Evolutionary conservation across 148 eudicot genomes (phyloP).

Genomic region (Cornus kousa): DNA sequence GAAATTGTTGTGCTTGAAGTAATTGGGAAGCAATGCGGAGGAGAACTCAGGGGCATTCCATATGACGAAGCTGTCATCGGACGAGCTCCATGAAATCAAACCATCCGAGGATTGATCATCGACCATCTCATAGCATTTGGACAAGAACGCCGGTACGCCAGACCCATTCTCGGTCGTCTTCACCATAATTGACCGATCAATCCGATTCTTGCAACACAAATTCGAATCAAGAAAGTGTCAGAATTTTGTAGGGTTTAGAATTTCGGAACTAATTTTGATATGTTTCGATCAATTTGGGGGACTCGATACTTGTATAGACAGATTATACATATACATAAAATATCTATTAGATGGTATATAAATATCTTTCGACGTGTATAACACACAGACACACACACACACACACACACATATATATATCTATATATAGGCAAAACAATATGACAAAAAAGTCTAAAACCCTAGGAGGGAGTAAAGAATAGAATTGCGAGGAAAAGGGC

Average conservation of each 20-base stretch:
- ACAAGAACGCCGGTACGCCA: constrained; percentile 46
- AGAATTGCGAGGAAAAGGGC: background rate
- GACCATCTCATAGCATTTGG: constrained; percentile 79
- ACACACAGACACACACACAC: background rate
- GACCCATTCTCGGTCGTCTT: constrained; percentile 37
- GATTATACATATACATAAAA: too few relatives aligned
- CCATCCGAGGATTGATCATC: constrained; percentile 52
- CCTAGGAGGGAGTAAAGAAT: background rate
- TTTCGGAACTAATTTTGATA: background rate
- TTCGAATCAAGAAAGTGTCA: background rate
- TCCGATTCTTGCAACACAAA: background rate
- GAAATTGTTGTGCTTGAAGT: constrained; percentile 71
- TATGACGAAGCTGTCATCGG: constrained; percentile 55
- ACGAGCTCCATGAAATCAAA: constrained; percentile 55
- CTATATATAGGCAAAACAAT: too few relatives aligned
- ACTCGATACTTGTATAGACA: background rate
- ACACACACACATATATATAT: background rate
- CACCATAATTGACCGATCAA: constrained; percentile 32
- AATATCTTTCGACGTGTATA: too few relatives aligned
- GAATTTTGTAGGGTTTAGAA: background rate
- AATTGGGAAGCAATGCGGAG: constrained; percentile 56
- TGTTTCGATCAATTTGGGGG: background rate
- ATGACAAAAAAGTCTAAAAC: background rate
- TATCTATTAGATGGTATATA: too few relatives aligned
- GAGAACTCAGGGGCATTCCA: constrained; percentile 50